Base-by-base conservation (phyloP, 1,284 basidiomycete genomes). In the Ustilago tritici region DNA sequence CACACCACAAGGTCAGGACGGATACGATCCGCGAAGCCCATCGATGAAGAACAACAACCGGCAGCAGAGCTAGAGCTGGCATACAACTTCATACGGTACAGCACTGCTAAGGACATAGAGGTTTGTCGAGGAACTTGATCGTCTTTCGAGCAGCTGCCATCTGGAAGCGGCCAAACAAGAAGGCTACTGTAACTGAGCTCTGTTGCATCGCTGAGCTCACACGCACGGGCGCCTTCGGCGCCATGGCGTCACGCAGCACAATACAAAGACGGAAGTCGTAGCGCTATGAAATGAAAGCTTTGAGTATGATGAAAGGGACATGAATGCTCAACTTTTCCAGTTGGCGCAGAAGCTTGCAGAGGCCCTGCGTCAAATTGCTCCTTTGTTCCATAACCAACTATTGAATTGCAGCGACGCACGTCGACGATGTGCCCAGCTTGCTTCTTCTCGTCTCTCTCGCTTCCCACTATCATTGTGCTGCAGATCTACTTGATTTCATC, bases 1-100 rank as follows among this genome's bases (percentile, higher is more conserved):
- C 7, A 47, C 61, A 34, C 11, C 64, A 7, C 50, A 53, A 58
- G 41, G 53, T 19, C 54, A 58, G 8, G 74, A 76, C 6, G 61
- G 69, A 50, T 76, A 76, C 46, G 74, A 72, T 40, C 74, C 74
- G 4, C 58, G 69, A 36, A 76, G 73, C 53, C 69, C 73, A 19
- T 52, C 52, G 32, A 67, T 76, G 64, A 58, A 61, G 52, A 41
- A 28, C 35, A 52, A 47, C 23, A 46, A 46, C 43, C 43, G 50
- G 12, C 23, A 41, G 19, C 54, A 28, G 38, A 56, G 43, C 43
- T 46, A 46, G 14, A 46, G 4, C 19, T 46, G 14, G 43, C 7
- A 46, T 46, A 11, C 43, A 8, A 4, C 4, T 8, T 15, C n/a
- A 46, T n/a, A n/a, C 23, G 23, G 23, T 28, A 28, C 23, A 28